Conservation (phyloP, 345 rosid species). For the Rhodamnia rubescens region DNA sequence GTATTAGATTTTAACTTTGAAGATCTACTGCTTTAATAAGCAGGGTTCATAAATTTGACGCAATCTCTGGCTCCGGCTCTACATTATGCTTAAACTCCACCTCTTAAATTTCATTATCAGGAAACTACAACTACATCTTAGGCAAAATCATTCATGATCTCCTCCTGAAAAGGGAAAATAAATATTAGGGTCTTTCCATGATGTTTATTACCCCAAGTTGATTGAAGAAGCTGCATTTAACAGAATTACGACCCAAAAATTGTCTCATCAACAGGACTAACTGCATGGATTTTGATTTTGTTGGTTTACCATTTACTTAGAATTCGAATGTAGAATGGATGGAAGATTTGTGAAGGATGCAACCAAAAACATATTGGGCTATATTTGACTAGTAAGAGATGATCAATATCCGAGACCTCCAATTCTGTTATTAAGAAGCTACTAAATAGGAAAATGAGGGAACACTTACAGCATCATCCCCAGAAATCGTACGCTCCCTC, state of each 20-base stretch:
- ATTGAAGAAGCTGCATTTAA: background rate
- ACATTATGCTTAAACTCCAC: background rate
- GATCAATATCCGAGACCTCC: background rate
- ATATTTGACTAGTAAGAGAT: background rate
- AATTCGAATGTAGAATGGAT: background rate
- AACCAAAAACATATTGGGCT: background rate
- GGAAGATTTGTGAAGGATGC: background rate
- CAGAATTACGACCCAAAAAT: background rate
- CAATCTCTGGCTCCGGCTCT: background rate
- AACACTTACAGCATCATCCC: slow-evolving; percentile 83
- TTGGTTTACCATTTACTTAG: background rate
- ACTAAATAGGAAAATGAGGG: background rate
- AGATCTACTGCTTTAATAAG: background rate
- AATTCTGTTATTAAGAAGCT: background rate
- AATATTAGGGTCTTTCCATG: background rate
- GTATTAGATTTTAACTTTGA: background rate
- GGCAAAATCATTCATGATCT: background rate
- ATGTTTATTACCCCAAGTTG: background rate
- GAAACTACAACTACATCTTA: background rate
- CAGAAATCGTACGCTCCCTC: slow-evolving; percentile 64
- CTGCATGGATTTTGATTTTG: background rate
- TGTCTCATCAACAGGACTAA: background rate
- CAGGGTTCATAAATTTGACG: background rate
- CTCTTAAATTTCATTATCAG: background rate
- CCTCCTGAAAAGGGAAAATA: background rate